Percentiles rank a stretch among this genome's conserved stretches.
Conservation (phyloP, 768 basidiomycete genomes). For the Xerocomellus dryophilus region DNA sequence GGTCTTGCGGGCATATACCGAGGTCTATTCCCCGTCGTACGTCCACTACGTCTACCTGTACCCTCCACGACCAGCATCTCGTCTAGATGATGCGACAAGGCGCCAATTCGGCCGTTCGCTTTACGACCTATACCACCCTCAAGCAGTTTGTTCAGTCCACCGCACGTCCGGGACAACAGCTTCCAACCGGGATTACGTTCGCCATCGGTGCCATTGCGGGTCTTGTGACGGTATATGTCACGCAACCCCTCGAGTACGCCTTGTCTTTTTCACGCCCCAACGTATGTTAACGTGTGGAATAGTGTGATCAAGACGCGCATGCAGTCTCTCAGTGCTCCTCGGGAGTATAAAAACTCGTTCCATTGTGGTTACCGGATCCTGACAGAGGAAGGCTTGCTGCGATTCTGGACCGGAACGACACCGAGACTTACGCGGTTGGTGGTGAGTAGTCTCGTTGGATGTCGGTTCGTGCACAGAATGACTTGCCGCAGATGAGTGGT, state of each 20-base stretch:
- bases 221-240: conserved; percentile 89
- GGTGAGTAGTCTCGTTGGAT: conserved; percentile 42
- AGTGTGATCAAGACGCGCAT: conserved; percentile 98
- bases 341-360: conserved; percentile 89
- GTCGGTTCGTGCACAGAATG: background rate
- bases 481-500: conserved; percentile 68
- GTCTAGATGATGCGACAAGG: conserved; percentile 94
- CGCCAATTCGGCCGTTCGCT: conserved; percentile 94
- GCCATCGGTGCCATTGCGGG: conserved; percentile 93
- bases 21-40: conserved; percentile 89
- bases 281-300: conserved; percentile 1
- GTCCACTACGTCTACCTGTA: conserved; percentile 27
- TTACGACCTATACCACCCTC: conserved; percentile 91
- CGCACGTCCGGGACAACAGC: conserved; percentile 73
- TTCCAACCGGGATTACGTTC: conserved; percentile 89
- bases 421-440: conserved; percentile 83
- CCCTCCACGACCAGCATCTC: background rate
- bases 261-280: background rate
- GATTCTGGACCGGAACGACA: conserved; percentile 97
- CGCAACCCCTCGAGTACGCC: conserved; percentile 78
- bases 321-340: conserved; percentile 84
- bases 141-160: conserved; percentile 91
- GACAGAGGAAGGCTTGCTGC: conserved; percentile 86
- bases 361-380: conserved; percentile 95
- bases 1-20: conserved; percentile 84